Base-by-base conservation (phyloP, 1,284 basidiomycete species). In the Cryptococcus sp. region DNA sequence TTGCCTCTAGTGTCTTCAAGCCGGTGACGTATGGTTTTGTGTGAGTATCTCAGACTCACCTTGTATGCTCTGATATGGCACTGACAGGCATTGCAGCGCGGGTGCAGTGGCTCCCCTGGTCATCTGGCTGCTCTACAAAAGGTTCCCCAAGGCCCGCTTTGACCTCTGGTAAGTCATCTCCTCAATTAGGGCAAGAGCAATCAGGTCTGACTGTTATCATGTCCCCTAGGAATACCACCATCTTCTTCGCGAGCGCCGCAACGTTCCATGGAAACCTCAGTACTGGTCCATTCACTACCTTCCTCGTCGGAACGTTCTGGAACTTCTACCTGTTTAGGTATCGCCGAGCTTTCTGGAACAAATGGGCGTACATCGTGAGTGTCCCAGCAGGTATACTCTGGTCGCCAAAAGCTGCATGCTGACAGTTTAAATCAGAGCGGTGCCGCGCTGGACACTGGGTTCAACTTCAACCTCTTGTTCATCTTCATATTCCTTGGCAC, bases 251-350 rank as follows among this genome's bases (percentile, higher is more conserved):
- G 15, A 36, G 52, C 15, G 50, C 55, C 9, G 62, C 59, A 28
- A 51, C 46, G 13, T 64, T 64, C 54, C 20, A 56, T 37, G 62
- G 62, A 35, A 59, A 64, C 47, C 45, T 64, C 20, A 52, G 48
- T 37, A 64, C 59, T 12, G 62, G 62, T 16, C 62, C 62, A 20
- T 60, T 61, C 52, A 64, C 62, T 3, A 21, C 56, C 12, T 55
- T 64, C 55, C 35, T 64, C 20, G 35, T 64, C 37, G 62, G 62
- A 20, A 59, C 56, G 12, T 38, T 64, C 39, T 54, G 45, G 46
- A 64, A 61, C 33, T 64, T 61, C 55, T 64, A 46, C 50, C 50
- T 64, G 33, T 59, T 52, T 46, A 57, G 56, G 13, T 64, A 61
- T 52, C 54, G 49, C 16, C 50, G 56, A 20, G 49, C 35, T 2